These are phyloP conservation scores for Sophora flavescens DNA, from an alignment of 306 rosid genomes.

Conservation along the genomic window DNA sequence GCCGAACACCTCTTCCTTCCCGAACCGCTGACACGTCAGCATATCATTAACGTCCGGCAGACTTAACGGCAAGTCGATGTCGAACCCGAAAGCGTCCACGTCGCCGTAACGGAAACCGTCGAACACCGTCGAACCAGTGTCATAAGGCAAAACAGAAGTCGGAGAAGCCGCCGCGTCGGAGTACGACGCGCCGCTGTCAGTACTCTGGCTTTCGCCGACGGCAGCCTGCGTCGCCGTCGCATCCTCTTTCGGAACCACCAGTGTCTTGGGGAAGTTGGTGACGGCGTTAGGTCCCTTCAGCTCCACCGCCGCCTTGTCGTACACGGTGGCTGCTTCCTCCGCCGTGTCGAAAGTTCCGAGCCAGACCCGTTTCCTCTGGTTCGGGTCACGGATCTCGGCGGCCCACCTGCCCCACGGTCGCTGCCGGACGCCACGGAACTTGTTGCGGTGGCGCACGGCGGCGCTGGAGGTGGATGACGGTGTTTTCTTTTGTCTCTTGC, in stretches of 20 bases:
- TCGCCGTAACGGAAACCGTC: conserved; percentile 51
- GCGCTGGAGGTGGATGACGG: neutral
- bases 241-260: neutral
- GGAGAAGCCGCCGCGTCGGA: conserved; percentile 61
- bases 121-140: conserved; percentile 37
- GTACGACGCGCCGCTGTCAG: conserved; percentile 35
- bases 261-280: conserved; percentile 62
- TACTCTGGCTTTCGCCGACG: neutral
- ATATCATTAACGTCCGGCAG: conserved; percentile 47
- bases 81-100: conserved; percentile 56
- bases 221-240: neutral
- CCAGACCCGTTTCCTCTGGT: conserved; percentile 75
- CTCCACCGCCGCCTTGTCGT: conserved; percentile 77
- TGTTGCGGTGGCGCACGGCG: conserved; percentile 43
- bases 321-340: conserved; percentile 84
- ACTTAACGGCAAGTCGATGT: conserved; percentile 57
- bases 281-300: conserved; percentile 79
- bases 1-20: conserved; percentile 64
- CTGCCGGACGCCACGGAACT: conserved; percentile 83
- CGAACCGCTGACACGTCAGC: conserved; percentile 52
- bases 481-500: conserved; percentile 36
- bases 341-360: conserved; percentile 90
- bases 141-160: conserved; percentile 65
- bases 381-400: conserved; percentile 94
- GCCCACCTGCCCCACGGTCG: conserved; percentile 97